A percentile compares a stretch with the other conserved stretches of the same genome.
These are phyloP conservation scores for Trichoderma asperellum DNA, from an alignment of 2,329 filamentous ascomycete species.

Conservation along the genomic window DNA sequence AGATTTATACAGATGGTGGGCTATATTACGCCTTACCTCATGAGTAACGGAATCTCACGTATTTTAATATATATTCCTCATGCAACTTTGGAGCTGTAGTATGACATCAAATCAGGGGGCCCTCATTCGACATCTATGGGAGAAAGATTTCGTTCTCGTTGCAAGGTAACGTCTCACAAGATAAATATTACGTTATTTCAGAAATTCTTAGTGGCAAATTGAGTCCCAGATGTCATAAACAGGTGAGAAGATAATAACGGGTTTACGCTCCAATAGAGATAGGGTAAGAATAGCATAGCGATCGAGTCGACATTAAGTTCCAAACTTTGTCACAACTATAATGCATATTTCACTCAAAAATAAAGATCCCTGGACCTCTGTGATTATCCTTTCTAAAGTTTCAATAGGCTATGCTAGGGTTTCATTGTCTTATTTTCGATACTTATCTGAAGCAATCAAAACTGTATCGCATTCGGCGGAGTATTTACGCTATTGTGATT, in stretches of 20 bases:
- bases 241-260: background rate
- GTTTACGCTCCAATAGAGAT: background rate
- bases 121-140: too few species aligned
- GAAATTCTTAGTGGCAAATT: background rate
- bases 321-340: background rate
- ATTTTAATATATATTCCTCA: too few species aligned
- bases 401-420: background rate
- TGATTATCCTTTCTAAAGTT: rapidly evolving
- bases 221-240: background rate
- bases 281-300: background rate
- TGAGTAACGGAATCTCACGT: too few species aligned
- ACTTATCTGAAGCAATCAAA: background rate
- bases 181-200: background rate
- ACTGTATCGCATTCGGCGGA: background rate
- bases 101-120: too few species aligned
- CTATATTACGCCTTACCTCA: too few species aligned
- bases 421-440: background rate
- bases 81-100: too few species aligned
- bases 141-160: background rate
- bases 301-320: background rate
- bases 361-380: background rate
- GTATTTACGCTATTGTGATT: background rate
- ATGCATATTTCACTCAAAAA: background rate
- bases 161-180: background rate
- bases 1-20: too few species aligned